Evolutionary conservation across 2,329 filamentous ascomycete genomes (phyloP), one percentile per base, ranked within the genome.

Genomic region (Fusarium neocosmosporiellum): DNA sequence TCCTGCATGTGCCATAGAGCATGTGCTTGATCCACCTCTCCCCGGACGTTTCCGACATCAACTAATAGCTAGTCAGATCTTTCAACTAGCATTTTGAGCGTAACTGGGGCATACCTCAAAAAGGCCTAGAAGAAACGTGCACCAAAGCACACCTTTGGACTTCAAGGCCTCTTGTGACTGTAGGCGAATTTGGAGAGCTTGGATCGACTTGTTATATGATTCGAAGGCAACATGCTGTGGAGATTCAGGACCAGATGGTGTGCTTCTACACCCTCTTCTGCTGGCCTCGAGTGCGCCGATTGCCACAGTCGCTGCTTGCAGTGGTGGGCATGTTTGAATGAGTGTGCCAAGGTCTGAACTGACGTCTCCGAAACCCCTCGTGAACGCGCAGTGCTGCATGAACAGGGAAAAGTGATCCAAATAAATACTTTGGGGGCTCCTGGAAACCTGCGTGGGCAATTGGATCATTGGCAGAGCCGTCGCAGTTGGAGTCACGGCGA

Each of bases 11-110:
- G 11, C 78, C 79, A 37, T 75, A 75, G 0, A 77, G 20, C 77
- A 80, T 78, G 10, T 80, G 79, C 9, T 65, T 77, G 2, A 70
- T 67, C 78, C 77, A 80, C 16, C 67, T 63, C 0, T 77, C 75
- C 7, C 71, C 75, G 3, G 74, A 75, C 0, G 71, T 50, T 22
- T 80, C 72, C 0, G 78, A 70, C 62, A 79, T 76, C 1, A 80
- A 64, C 79, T 80, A 5, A 0, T 4, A n/a, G 13, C 16, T 2
- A 13, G 5, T 50, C 29, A 48, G 22, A 48, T 2, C 18, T 46
- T 27, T 3, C 5, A 27, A 46, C 2, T 13, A 1, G 5, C 27
- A 13, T 29, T 5, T 5, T 11, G 9, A 29, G 24, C 2, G 0
- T 48, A n/a, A 7, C 3, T 9, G 0, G 18, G 7, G 11, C 16